Evolutionary conservation across 495 filamentous ascomycete species (phyloP).

Genomic region (Aspergillus affinis): DNA sequence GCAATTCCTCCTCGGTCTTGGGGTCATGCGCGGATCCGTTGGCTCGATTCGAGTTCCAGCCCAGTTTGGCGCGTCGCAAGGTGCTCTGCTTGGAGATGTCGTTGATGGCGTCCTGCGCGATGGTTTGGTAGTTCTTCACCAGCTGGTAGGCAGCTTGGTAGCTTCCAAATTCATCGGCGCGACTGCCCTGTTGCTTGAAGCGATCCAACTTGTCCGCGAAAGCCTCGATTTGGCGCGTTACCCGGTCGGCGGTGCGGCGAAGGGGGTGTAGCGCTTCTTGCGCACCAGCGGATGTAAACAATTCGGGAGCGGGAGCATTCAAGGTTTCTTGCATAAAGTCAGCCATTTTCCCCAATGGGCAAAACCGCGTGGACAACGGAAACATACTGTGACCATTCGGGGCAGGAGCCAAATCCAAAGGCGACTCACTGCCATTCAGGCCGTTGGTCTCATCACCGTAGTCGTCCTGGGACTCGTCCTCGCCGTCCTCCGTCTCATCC

Average conservation of each 20-base stretch:
- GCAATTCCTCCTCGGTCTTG: constrained; percentile 56
- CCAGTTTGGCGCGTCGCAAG: constrained; percentile 35
- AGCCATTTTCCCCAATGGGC: constrained; percentile 12
- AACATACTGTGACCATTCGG: constrained; percentile 24
- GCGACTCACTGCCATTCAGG: constrained; percentile 24
- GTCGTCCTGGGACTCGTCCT: constrained; percentile 20
- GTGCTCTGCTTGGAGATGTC: constrained; percentile 40
- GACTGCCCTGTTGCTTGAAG: constrained; percentile 46
- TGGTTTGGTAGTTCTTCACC: constrained; percentile 42
- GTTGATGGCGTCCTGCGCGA: constrained; percentile 41
- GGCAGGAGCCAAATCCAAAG: constrained; percentile 14
- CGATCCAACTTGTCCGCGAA: constrained; percentile 67
- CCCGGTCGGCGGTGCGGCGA: constrained; percentile 57
- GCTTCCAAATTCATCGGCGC: constrained; percentile 34
- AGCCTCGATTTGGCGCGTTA: constrained; percentile 61
- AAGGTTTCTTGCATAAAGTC: constrained; percentile 17
- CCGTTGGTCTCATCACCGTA: constrained; percentile 19
- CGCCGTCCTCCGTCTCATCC: constrained; percentile 26
- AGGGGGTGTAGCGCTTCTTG: constrained; percentile 55
- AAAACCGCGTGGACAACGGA: not conserved
- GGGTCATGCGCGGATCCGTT: constrained; percentile 34
- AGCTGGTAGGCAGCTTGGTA: constrained; percentile 46
- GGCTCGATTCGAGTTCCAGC: constrained; percentile 27
- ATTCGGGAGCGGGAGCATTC: constrained; percentile 29
- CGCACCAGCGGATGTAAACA: constrained; percentile 51